Percentiles rank a stretch among this genome's conserved stretches.
phyloP scores from a whole-genome alignment of 805 yeast genomes.

The Candida silvatica region DNA sequence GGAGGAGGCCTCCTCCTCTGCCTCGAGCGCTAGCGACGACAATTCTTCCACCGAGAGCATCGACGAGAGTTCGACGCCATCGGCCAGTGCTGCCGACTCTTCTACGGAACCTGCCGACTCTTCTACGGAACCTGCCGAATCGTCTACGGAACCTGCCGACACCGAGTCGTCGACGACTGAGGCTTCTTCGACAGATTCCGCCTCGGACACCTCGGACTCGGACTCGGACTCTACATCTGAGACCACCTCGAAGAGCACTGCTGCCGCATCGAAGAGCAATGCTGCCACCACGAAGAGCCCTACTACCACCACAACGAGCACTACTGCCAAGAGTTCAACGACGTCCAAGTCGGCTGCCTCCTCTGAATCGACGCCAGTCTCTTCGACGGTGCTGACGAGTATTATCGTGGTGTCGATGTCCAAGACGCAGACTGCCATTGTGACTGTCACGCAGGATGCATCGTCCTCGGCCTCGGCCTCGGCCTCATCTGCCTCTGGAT shows the following conservation, averaged over 20 bases:
- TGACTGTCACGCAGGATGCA: conserved; percentile 18
- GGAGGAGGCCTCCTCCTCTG: conserved; percentile 11
- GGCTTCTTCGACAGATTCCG: conserved; percentile 7
- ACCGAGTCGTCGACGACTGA: conserved; percentile 2
- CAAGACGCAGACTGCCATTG: conserved; percentile 13
- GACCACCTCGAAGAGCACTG: conserved; percentile 5
- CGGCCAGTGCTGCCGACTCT: background rate
- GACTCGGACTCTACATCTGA: conserved; percentile 9
- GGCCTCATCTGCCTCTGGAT: conserved; percentile 5
- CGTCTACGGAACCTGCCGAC: background rate
- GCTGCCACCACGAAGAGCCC: conserved; percentile 7
- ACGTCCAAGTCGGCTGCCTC: conserved; percentile 4
- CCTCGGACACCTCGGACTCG: conserved; percentile 9
- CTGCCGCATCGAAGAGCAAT: conserved; percentile 10
- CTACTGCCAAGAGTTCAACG: conserved; percentile 13
- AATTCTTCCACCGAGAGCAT: background rate
- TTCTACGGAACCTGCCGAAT: background rate
- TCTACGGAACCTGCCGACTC: too few species aligned
- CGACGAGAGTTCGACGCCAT: background rate
- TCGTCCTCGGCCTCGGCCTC: conserved; percentile 11
- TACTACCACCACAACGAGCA: conserved; percentile 10
- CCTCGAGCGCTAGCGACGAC: background rate
- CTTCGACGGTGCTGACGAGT: conserved; percentile 6
- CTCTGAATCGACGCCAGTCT: background rate
- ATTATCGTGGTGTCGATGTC: conserved; percentile 11